phyloP scores from a whole-genome alignment of 2,329 filamentous ascomycete genomes.

The Cladosporium sp. region DNA sequence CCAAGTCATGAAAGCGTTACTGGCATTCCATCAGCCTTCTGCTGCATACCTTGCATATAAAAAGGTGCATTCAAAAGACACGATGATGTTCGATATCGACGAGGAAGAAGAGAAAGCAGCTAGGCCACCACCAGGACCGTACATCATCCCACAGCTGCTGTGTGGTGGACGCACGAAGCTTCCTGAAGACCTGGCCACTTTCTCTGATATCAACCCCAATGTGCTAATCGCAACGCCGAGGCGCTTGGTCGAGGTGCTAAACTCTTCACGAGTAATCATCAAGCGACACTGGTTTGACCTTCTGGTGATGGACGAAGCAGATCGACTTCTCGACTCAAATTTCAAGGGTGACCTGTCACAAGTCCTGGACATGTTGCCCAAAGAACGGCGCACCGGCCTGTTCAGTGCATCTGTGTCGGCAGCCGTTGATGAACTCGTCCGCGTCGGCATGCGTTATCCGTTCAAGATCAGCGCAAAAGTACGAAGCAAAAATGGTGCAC shows the following conservation, averaged over 20 bases:
- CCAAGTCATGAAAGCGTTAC: slow-evolving; percentile 68
- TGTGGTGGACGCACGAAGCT: slow-evolving; percentile 78
- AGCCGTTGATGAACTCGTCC: slow-evolving; percentile 86
- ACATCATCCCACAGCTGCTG: slow-evolving; percentile 78
- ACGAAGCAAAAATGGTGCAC: slow-evolving; percentile 66
- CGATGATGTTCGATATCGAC: slow-evolving; percentile 36
- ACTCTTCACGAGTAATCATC: slow-evolving; percentile 55
- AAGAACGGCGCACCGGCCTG: slow-evolving; percentile 86
- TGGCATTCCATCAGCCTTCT: slow-evolving; percentile 79
- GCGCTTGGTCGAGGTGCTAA: slow-evolving; percentile 79
- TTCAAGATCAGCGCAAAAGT: slow-evolving; percentile 94
- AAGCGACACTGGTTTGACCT: slow-evolving; percentile 64
- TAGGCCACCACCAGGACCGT: slow-evolving; percentile 37
- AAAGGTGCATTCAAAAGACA: slow-evolving; percentile 16
- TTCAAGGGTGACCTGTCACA: slow-evolving; percentile 88
- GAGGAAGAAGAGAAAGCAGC: slow-evolving; percentile 33
- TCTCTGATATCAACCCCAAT: slow-evolving; percentile 80
- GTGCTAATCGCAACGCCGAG: slow-evolving; percentile 88
- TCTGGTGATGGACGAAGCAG: slow-evolving; percentile 90
- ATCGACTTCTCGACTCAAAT: slow-evolving; percentile 84
- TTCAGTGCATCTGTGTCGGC: slow-evolving; percentile 97
- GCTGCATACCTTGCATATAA: slow-evolving; percentile 60
- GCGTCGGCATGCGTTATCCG: slow-evolving; percentile 87
- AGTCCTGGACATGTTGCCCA: slow-evolving; percentile 79
- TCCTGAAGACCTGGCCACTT: slow-evolving; percentile 80